Evolutionary conservation across 495 filamentous ascomycete genomes (phyloP), one percentile per base, ranked within the genome.

Genomic region (Daldinia childiae): DNA sequence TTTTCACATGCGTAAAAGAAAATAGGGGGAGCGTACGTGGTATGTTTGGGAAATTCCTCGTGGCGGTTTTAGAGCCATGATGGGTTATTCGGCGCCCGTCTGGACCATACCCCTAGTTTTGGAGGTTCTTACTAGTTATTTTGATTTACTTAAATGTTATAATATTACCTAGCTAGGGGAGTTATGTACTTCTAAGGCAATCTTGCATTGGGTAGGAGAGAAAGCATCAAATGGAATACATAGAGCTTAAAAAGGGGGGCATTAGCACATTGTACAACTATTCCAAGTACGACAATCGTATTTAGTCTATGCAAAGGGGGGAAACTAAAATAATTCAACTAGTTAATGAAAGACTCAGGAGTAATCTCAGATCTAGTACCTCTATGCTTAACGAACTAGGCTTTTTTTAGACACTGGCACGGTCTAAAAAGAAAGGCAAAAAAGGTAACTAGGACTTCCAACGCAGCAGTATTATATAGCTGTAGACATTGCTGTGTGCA

Each of bases 1-100:
- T 97, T 39, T 84, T 97, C 64, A 93, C 92, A 6, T 87, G 86
- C 62, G 86, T 89, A 27, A 80, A 86, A 26, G 92, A 95, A 75
- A 85, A 87, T 36, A 87, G 85, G 54, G 78, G 76, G 58, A 80
- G 88, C 74, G 90, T 97, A 27, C 84, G 92, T 58, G 94, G 94
- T 5, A 86, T 95, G 24, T 83, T 94, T 68, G 93, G 93, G 14
- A 88, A 80, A 48, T 75, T 96, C 36, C 74, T 92, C 51, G 81
- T 79, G 7, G 82, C 80, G 30, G 86, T 94, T 14, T 71, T 94
- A 64, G 76, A 63, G 55, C 17, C 68, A 19, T 78, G 59, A 61
- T 26, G 62, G 27, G 14, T 21, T 12, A 29, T 48, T 59, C 34
- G 41, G n/a, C 6, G 26, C 26, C 27, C 11, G 9, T 41, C 48